Evolutionary conservation across 192 early-diverging fungal genomes (phyloP).

Genomic region (Backusella tarrabulga): DNA sequence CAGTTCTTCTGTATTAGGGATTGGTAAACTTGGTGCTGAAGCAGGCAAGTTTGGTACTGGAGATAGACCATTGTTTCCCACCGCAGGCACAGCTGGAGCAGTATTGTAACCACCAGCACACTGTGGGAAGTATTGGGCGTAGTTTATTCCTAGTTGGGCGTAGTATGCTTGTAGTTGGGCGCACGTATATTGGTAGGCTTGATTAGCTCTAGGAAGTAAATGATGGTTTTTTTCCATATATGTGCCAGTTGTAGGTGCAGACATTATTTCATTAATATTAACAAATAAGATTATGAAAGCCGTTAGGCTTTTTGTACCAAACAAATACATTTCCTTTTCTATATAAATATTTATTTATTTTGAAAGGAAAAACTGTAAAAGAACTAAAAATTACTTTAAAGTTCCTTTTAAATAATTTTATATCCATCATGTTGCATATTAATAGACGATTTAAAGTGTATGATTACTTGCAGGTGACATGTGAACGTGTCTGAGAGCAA

Average conservation of each 20-base stretch:
- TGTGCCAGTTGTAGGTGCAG: neutral
- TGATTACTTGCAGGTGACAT: neutral
- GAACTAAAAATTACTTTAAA: neutral
- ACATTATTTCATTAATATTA: neutral
- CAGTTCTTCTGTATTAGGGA: neutral
- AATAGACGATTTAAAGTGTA: neutral
- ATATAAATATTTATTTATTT: neutral
- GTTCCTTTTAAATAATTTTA: neutral
- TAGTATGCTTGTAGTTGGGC: neutral
- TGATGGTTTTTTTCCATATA: neutral
- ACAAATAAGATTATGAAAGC: neutral
- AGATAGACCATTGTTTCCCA: neutral
- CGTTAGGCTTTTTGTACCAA: neutral
- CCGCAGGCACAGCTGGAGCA: neutral
- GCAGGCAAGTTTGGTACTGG: neutral
- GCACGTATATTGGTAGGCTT: neutral
- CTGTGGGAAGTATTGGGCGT: neutral
- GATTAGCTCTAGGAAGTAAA: neutral
- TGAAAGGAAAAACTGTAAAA: neutral
- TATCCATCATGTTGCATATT: neutral
- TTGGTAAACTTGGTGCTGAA: neutral
- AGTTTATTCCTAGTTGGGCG: neutral
- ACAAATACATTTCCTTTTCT: neutral
- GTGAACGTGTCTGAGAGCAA: neutral
- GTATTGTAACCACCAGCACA: neutral